Percentiles rank a stretch among this genome's conserved stretches.
These are phyloP conservation scores for Pichia inconspicua DNA, from an alignment of 1,139 yeast genomes.

Conservation along the genomic window DNA sequence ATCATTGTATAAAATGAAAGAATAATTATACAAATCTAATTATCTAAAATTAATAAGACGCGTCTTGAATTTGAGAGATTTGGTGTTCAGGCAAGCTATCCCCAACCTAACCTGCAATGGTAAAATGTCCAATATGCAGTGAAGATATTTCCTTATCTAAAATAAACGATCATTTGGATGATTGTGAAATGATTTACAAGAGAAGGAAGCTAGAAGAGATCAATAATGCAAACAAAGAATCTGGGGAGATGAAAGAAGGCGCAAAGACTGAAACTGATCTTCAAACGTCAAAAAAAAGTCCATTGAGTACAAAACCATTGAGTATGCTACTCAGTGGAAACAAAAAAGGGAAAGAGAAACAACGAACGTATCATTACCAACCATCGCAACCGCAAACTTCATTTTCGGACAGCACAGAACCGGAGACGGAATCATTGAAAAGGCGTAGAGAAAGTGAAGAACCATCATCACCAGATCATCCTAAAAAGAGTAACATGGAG, in stretches of 20 bases:
- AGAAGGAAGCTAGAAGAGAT: neutral
- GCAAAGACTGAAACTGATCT: neutral
- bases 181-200: constrained; percentile 17
- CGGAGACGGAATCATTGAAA: neutral
- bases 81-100: too few species aligned
- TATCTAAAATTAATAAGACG: neutral
- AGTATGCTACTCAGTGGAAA: constrained; percentile 18
- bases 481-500: constrained; percentile 7
- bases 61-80: neutral
- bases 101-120: constrained; percentile 17
- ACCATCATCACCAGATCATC: constrained; percentile 1
- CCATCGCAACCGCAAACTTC: constrained; percentile 2
- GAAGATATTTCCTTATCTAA: constrained; percentile 20
- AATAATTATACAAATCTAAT: too few species aligned
- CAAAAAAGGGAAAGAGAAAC: constrained; percentile 11
- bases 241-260: neutral
- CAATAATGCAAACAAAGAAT: neutral
- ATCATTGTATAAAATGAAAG: too few species aligned
- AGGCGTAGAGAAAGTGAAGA: neutral
- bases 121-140: constrained; percentile 28
- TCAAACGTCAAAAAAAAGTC: neutral
- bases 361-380: constrained; percentile 19
- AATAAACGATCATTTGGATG: constrained; percentile 27
- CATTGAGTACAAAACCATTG: constrained; percentile 8
- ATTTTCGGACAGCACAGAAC: neutral